phyloP scores from a whole-genome alignment of 2,329 filamentous ascomycete genomes.

The Hysterium pulicare region DNA sequence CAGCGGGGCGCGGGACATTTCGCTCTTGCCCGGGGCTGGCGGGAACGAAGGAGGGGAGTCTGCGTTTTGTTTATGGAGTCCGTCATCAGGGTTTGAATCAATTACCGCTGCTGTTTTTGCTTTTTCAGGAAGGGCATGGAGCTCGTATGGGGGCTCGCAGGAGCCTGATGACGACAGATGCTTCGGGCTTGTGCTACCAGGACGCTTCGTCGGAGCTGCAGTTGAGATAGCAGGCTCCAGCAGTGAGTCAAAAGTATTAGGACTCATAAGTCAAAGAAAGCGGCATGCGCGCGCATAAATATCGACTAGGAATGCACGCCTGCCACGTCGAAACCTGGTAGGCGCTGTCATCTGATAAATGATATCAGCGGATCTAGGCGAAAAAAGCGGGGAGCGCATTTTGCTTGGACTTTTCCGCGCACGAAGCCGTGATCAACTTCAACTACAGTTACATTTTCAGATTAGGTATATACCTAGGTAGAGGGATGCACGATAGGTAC shows the following conservation, averaged over 20 bases:
- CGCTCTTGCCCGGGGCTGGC: constrained; percentile 15
- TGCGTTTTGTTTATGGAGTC: constrained; percentile 12
- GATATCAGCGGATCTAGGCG: too few relatives aligned
- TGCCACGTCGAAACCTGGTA: too few relatives aligned
- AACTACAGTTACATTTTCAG: too few relatives aligned
- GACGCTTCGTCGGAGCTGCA: background rate
- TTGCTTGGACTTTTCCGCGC: too few relatives aligned
- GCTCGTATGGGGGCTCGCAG: background rate
- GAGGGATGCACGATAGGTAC: too few relatives aligned
- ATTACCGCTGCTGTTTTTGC: background rate
- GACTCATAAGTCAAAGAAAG: constrained; percentile 2
- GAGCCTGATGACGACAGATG: background rate
- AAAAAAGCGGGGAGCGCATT: too few relatives aligned
- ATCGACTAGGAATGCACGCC: too few relatives aligned
- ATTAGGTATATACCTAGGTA: too few relatives aligned
- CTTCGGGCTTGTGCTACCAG: background rate
- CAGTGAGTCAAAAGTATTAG: background rate
- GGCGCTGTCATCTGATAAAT: too few relatives aligned
- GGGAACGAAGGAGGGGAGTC: constrained; percentile 11
- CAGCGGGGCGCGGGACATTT: constrained; percentile 54
- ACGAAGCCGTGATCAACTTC: too few relatives aligned
- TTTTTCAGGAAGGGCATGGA: constrained; percentile 3
- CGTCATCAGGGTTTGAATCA: constrained; percentile 22
- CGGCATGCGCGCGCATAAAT: background rate
- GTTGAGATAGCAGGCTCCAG: background rate